Conservation (phyloP, 176 grass and related monocot genomes). For the Oryza brachyantha region DNA sequence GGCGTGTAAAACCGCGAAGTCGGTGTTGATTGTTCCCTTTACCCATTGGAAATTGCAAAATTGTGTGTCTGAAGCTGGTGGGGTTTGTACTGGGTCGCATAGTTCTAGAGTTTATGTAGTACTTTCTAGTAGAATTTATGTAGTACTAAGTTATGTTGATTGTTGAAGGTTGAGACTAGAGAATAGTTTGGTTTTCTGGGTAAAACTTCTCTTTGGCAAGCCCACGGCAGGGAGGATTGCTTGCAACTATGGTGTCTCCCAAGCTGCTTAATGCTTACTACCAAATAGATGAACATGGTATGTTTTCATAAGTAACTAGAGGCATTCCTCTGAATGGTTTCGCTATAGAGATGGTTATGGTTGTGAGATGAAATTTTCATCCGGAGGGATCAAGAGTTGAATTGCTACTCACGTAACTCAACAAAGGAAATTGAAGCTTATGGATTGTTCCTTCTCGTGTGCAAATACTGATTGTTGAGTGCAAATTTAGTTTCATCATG, state of each 20-base stretch:
- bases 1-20: not conserved
- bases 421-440: constrained; percentile 4
- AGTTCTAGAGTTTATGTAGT: constrained; percentile 18
- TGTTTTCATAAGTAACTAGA: not conserved
- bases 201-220: not conserved
- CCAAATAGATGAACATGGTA: not conserved
- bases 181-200: not conserved
- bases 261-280: not conserved
- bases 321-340: not conserved
- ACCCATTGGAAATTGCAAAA: not conserved
- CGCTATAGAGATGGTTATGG: not conserved
- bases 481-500: not conserved
- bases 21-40: not conserved
- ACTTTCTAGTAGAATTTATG: constrained; percentile 6
- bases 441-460: constrained; percentile 1
- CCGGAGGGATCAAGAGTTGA: constrained; percentile 4
- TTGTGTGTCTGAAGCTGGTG: not conserved
- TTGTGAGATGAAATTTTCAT: not conserved
- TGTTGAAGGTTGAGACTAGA: constrained; percentile 2
- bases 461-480: not conserved
- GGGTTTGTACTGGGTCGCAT: not conserved
- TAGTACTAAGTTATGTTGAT: too few relatives aligned
- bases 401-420: not conserved
- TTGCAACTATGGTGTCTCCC: not conserved
- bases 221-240: not conserved